Evolutionary conservation across 768 basidiomycete genomes (phyloP).

Genomic region (Auriscalpium orientale): DNA sequence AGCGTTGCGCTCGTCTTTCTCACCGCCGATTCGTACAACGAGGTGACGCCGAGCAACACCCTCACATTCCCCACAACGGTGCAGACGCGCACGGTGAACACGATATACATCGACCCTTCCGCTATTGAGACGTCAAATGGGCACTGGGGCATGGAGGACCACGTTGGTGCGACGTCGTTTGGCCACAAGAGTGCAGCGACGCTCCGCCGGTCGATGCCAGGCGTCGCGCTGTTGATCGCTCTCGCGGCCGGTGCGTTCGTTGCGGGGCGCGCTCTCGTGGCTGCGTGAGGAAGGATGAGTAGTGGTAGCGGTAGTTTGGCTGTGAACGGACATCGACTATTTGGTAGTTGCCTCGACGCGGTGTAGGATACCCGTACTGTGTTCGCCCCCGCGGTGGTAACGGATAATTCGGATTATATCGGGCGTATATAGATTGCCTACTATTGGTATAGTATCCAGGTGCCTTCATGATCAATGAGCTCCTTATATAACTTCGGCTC

Average conservation of each 20-base stretch:
- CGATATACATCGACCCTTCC: slow-evolving; percentile 45
- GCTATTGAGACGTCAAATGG: slow-evolving; percentile 64
- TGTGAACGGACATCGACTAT: no score
- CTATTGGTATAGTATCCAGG: no score
- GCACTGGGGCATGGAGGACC: slow-evolving; percentile 26
- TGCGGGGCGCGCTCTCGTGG: neutral
- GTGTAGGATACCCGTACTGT: no score
- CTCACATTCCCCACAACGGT: slow-evolving; percentile 52
- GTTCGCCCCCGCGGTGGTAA: no score
- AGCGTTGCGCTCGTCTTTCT: slow-evolving; percentile 72
- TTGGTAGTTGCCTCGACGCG: no score
- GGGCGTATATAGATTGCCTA: no score
- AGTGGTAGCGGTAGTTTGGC: no score
- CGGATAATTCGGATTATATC: no score
- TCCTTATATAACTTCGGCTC: no score
- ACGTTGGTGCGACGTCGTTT: slow-evolving; percentile 33
- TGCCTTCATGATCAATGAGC: no score
- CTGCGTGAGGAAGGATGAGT: no score
- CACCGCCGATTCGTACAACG: slow-evolving; percentile 31
- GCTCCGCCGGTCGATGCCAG: neutral
- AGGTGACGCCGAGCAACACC: slow-evolving; percentile 26
- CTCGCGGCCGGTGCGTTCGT: neutral
- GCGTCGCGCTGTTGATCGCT: neutral
- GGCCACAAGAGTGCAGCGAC: slow-evolving; percentile 21
- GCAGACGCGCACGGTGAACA: slow-evolving; percentile 46